phyloP scores from a whole-genome alignment of 371 early-diverging fungal species.

The Neoconidiobolus thromboides region DNA sequence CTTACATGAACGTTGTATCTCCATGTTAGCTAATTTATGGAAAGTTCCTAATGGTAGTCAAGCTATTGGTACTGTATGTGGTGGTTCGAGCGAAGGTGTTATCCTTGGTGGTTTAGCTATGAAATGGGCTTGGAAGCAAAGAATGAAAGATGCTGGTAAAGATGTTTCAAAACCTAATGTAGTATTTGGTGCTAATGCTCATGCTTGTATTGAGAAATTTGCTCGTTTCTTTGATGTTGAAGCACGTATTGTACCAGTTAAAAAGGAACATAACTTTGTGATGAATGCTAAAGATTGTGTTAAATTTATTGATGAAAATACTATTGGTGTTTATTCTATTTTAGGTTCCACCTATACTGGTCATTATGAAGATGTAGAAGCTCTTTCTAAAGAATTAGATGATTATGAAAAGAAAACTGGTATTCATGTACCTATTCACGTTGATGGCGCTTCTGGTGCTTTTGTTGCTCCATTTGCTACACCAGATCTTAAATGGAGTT shows the following conservation, averaged over 20 bases:
- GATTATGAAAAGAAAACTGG: slow-evolving; percentile 26
- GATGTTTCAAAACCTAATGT: slow-evolving; percentile 29
- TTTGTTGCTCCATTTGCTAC: slow-evolving; percentile 40
- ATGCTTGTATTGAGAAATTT: slow-evolving; percentile 32
- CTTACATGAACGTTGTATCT: slow-evolving; percentile 43
- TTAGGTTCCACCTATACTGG: slow-evolving; percentile 66
- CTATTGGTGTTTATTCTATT: slow-evolving; percentile 34
- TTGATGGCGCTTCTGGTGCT: slow-evolving; percentile 40
- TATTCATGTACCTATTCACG: slow-evolving; percentile 33
- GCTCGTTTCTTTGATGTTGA: slow-evolving; percentile 53
- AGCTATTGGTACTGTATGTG: slow-evolving; percentile 23
- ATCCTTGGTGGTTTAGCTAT: slow-evolving; percentile 35
- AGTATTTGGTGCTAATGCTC: slow-evolving; percentile 33
- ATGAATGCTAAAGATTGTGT: slow-evolving; percentile 28
- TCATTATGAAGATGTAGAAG: slow-evolving; percentile 51
- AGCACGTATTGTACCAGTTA: slow-evolving; percentile 31
- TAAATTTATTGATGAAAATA: slow-evolving; percentile 34
- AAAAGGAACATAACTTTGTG: slow-evolving; percentile 23
- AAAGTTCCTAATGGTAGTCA: slow-evolving; percentile 16
- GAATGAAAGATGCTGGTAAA: slow-evolving; percentile 20
- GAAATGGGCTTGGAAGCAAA: slow-evolving; percentile 32
- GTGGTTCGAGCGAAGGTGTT: slow-evolving; percentile 38
- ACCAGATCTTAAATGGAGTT: slow-evolving; percentile 35
- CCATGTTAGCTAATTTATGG: slow-evolving; percentile 40
- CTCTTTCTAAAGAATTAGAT: slow-evolving; percentile 34